phyloP scores from a whole-genome alignment of 805 yeast genomes.

The Komagataella phaffii region DNA sequence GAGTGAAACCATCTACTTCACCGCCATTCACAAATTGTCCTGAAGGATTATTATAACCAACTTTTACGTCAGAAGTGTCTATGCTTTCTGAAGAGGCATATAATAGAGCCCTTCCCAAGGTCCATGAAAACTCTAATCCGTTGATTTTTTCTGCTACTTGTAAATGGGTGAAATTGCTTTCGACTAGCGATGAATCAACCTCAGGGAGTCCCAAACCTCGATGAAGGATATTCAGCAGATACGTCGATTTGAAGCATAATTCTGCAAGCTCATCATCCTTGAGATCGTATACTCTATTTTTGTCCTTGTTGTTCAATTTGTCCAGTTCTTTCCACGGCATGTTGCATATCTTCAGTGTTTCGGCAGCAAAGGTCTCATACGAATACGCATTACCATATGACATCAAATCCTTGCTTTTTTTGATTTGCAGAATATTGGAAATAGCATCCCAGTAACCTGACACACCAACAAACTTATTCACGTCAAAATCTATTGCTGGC shows the following conservation, averaged over 20 bases:
- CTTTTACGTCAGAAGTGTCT: background rate
- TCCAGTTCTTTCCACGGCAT: slow-evolving; percentile 51
- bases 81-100: slow-evolving; percentile 25
- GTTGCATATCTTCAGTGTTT: slow-evolving; percentile 63
- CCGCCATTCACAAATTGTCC: background rate
- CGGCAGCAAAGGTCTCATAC: slow-evolving; percentile 50
- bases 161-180: slow-evolving; percentile 41
- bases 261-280: slow-evolving; percentile 44
- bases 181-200: slow-evolving; percentile 15
- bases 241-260: slow-evolving; percentile 89
- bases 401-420: background rate
- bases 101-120: slow-evolving; percentile 74
- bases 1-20: background rate
- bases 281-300: slow-evolving; percentile 43
- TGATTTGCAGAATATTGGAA: slow-evolving; percentile 70
- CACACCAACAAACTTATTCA: slow-evolving; percentile 81
- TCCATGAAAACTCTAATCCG: slow-evolving; percentile 93
- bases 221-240: slow-evolving; percentile 83
- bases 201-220: slow-evolving; percentile 83
- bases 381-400: slow-evolving; percentile 67
- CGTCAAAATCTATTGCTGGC: slow-evolving; percentile 68
- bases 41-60: background rate
- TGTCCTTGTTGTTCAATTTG: slow-evolving; percentile 28
- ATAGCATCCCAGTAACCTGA: slow-evolving; percentile 98
- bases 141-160: slow-evolving; percentile 74